These are phyloP conservation scores for Monosporascus ibericus DNA, from an alignment of 2,329 filamentous ascomycete species.

Conservation along the genomic window DNA sequence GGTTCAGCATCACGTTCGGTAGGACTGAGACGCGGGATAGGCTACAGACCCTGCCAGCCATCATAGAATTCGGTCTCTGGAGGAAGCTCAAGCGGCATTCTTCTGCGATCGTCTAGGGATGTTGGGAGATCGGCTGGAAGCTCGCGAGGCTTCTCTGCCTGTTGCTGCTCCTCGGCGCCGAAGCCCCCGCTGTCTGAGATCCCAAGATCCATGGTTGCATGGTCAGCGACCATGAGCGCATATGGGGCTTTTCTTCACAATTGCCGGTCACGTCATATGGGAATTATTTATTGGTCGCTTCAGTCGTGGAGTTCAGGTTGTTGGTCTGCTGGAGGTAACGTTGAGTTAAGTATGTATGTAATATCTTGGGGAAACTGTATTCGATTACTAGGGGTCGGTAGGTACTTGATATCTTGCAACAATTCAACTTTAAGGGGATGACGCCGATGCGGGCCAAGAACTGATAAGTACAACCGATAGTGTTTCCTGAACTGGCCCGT, in stretches of 20 bases:
- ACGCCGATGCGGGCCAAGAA: too few relatives aligned
- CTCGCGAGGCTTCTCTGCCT: slow-evolving; percentile 33
- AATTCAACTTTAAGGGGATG: too few relatives aligned
- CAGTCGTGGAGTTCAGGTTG: too few relatives aligned
- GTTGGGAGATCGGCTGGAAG: slow-evolving; percentile 84
- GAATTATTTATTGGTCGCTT: too few relatives aligned
- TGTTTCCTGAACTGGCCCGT: too few relatives aligned
- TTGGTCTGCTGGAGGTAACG: too few relatives aligned
- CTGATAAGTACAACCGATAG: too few relatives aligned
- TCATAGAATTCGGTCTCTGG: slow-evolving; percentile 96
- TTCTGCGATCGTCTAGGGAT: slow-evolving; percentile 81
- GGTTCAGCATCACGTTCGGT: slow-evolving; percentile 9
- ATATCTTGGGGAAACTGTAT: too few relatives aligned
- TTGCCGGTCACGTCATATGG: too few relatives aligned
- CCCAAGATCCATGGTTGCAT: slow-evolving; percentile 54
- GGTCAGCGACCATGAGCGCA: slow-evolving; percentile 17
- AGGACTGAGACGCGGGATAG: slow-evolving; percentile 4
- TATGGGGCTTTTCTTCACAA: slow-evolving; percentile 11
- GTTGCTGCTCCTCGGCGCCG: slow-evolving; percentile 31
- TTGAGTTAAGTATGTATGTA: too few relatives aligned
- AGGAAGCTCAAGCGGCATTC: slow-evolving; percentile 58
- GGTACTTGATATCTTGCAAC: too few relatives aligned
- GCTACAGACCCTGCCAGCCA: slow-evolving; percentile 79
- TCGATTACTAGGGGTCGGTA: too few relatives aligned
- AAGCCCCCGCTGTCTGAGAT: slow-evolving; percentile 40